Conservation (phyloP, 1,284 basidiomycete genomes). For the Ustilago bromivora region DNA sequence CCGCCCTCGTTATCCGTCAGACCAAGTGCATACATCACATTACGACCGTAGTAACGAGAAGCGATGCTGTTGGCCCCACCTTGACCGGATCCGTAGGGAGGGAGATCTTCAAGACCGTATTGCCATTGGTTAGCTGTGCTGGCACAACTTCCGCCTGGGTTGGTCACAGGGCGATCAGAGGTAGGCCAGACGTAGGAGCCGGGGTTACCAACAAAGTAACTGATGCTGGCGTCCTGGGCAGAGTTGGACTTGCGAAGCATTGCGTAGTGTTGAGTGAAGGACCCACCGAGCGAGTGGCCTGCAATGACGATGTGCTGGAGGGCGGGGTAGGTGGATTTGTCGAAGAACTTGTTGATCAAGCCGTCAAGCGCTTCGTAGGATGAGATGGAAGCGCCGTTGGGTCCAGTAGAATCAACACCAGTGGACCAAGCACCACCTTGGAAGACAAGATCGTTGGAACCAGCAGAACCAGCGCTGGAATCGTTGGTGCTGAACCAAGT, state of each 20-base stretch:
- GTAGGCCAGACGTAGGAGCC: constrained; percentile 58
- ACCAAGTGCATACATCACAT: constrained; percentile 56
- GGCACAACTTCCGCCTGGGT: constrained; percentile 41
- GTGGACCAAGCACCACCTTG: constrained; percentile 42
- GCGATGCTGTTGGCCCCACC: constrained; percentile 34
- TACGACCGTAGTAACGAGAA: constrained; percentile 50
- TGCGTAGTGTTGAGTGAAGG: constrained; percentile 62
- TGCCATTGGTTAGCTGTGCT: constrained; percentile 31
- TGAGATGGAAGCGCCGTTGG: constrained; percentile 36
- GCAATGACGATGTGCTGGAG: constrained; percentile 58
- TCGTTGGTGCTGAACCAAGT: constrained; percentile 54
- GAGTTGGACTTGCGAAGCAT: constrained; percentile 54
- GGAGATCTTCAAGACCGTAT: constrained; percentile 44
- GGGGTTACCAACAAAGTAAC: constrained; percentile 60
- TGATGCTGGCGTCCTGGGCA: constrained; percentile 43
- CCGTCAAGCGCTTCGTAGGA: constrained; percentile 59
- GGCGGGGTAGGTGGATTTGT: constrained; percentile 59
- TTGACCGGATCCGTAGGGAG: constrained; percentile 33
- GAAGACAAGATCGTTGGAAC: constrained; percentile 53
- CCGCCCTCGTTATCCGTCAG: constrained; percentile 54
- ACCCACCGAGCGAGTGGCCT: constrained; percentile 63
- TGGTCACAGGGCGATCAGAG: constrained; percentile 42
- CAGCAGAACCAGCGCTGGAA: constrained; percentile 46
- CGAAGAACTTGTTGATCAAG: constrained; percentile 55
- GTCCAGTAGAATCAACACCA: constrained; percentile 50